phyloP scores from a whole-genome alignment of 768 basidiomycete genomes.

The Candolleomyces aberdarensis region DNA sequence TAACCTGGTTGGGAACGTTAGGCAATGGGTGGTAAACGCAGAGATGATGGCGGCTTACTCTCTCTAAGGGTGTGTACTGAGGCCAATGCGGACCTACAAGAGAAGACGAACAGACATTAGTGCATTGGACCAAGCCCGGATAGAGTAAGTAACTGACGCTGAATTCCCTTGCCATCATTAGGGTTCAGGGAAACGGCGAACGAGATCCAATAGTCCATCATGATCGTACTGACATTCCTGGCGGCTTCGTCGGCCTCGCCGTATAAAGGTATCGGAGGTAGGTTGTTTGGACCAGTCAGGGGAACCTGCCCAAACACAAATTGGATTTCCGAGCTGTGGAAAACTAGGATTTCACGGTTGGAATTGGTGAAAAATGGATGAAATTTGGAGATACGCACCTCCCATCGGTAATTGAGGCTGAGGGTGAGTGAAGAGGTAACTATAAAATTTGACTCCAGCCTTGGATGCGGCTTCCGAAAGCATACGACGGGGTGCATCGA shows the following conservation, averaged over 20 bases:
- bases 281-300: too few relatives aligned
- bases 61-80: conserved; percentile 19
- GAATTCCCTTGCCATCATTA: conserved; percentile 33
- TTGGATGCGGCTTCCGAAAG: conserved; percentile 38
- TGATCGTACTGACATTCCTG: conserved; percentile 24
- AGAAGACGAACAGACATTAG: not conserved
- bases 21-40: too few relatives aligned
- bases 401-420: conserved; percentile 24
- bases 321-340: conserved; percentile 29
- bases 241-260: conserved; percentile 17
- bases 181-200: conserved; percentile 36
- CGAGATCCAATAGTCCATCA: conserved; percentile 44
- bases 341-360: conserved; percentile 27
- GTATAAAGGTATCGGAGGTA: not conserved
- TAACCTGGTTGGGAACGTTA: not conserved
- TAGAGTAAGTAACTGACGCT: conserved; percentile 19
- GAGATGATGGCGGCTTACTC: too few relatives aligned
- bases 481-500: conserved; percentile 35
- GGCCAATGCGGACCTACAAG: conserved; percentile 26
- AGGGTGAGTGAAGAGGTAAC: conserved; percentile 42
- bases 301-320: conserved; percentile 32
- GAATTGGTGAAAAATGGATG: conserved; percentile 18
- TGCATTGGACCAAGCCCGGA: not conserved
- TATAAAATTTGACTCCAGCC: conserved; percentile 34
- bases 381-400: conserved; percentile 27